A percentile compares a stretch with the other conserved stretches of the same genome.
Evolutionary conservation across 2,329 filamentous ascomycete genomes (phyloP).

Genomic region (Biscogniauxia marginata): DNA sequence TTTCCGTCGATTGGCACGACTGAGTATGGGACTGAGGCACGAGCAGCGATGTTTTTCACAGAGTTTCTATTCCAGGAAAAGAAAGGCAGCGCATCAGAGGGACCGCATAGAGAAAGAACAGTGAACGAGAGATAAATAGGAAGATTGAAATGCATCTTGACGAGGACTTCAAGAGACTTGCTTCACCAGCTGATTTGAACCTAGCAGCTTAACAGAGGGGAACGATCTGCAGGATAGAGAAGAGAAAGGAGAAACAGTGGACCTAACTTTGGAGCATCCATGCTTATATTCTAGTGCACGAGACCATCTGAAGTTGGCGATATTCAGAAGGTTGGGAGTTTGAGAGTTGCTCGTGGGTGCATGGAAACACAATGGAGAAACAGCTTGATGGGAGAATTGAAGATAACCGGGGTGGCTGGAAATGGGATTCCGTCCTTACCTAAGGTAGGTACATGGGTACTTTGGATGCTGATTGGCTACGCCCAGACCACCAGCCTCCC

Average conservation of each 20-base stretch:
- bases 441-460: background rate
- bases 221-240: constrained; percentile 10
- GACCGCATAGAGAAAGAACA: constrained; percentile 19
- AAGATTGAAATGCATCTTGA: constrained; percentile 33
- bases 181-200: constrained; percentile 8
- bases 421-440: no score
- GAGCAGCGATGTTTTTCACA: constrained; percentile 23
- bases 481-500: background rate
- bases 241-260: background rate
- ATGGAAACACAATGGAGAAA: no score
- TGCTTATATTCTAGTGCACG: constrained; percentile 11
- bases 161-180: background rate
- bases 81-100: constrained; percentile 30
- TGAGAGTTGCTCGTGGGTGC: background rate
- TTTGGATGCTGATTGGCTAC: background rate
- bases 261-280: constrained; percentile 1
- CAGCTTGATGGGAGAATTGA: background rate
- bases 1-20: constrained; percentile 39
- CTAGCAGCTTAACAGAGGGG: constrained; percentile 6
- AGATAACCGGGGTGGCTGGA: background rate
- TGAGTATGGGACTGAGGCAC: constrained; percentile 34
- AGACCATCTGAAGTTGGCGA: constrained; percentile 42
- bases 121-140: constrained; percentile 26
- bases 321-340: constrained; percentile 17
- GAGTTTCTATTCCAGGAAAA: constrained; percentile 19